Conservation (phyloP, 169 alveolate genomes). For the Plasmodium gonderi region DNA sequence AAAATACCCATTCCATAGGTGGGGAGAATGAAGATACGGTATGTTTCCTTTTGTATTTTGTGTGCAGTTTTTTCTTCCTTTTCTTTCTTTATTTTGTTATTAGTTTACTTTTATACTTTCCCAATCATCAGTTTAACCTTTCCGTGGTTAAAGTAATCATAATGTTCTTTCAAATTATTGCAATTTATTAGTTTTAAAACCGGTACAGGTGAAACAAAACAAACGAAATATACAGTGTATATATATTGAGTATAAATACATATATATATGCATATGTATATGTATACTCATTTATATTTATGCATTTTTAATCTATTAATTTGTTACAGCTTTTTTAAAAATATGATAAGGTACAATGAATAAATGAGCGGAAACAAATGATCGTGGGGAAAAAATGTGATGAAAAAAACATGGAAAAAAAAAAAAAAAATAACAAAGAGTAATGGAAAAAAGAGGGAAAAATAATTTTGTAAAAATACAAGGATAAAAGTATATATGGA, state of each 20-base stretch:
- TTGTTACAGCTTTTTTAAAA: background rate
- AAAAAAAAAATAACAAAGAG: background rate
- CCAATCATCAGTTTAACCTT: conserved; percentile 15
- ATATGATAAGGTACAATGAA: background rate
- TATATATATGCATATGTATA: background rate
- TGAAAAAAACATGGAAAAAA: background rate
- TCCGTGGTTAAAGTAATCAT: conserved; percentile 32
- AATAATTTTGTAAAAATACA: background rate
- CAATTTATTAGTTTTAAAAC: background rate
- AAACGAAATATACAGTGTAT: background rate
- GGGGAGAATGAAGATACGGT: background rate
- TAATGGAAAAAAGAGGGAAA: background rate
- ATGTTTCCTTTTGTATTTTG: background rate
- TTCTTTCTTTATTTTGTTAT: background rate
- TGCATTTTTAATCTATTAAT: background rate
- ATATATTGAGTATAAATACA: background rate
- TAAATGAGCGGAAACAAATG: background rate
- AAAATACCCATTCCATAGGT: conserved; percentile 50
- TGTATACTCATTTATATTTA: background rate
- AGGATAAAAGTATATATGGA: background rate
- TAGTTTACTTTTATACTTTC: background rate
- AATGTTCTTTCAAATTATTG: conserved; percentile 15
- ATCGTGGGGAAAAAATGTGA: background rate
- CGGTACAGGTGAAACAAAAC: background rate
- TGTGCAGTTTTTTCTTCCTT: background rate